Conservation (phyloP, 345 rosid species). For the Dipteronia sinensis region DNA sequence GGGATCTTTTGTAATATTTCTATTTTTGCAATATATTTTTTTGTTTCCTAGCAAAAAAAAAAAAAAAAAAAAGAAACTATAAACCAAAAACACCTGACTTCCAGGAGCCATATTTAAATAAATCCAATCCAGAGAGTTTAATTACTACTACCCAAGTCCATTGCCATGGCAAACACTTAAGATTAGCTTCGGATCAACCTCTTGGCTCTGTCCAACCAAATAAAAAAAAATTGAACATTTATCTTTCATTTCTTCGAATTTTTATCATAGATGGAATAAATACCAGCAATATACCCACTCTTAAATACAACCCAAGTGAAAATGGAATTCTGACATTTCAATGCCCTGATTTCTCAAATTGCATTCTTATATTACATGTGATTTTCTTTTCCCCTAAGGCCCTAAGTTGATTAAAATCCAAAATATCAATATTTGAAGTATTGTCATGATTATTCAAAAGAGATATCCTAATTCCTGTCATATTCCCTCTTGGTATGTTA, state of each 20-base stretch:
- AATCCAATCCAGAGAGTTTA: not conserved
- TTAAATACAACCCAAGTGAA: not conserved
- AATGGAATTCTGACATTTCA: not conserved
- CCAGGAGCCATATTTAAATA: not conserved
- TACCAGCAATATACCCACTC: not conserved
- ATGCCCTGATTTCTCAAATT: not conserved
- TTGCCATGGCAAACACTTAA: not conserved
- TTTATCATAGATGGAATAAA: not conserved
- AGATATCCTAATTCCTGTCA: too few relatives aligned
- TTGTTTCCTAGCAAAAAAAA: too few relatives aligned
- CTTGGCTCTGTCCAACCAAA: not conserved
- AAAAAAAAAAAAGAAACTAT: not conserved
- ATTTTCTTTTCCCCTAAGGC: too few relatives aligned
- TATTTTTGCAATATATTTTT: too few relatives aligned
- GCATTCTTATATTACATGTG: not conserved
- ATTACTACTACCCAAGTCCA: not conserved
- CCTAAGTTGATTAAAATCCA: not conserved
- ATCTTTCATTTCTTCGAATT: not conserved
- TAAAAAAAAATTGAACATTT: not conserved
- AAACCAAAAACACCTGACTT: not conserved
- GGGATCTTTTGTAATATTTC: too few relatives aligned
- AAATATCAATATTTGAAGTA: not conserved
- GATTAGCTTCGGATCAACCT: not conserved
- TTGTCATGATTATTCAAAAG: not conserved
- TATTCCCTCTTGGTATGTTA: too few relatives aligned